Conservation (phyloP, 2,329 filamentous ascomycete species). For the Pestalotiopsis sp. region DNA sequence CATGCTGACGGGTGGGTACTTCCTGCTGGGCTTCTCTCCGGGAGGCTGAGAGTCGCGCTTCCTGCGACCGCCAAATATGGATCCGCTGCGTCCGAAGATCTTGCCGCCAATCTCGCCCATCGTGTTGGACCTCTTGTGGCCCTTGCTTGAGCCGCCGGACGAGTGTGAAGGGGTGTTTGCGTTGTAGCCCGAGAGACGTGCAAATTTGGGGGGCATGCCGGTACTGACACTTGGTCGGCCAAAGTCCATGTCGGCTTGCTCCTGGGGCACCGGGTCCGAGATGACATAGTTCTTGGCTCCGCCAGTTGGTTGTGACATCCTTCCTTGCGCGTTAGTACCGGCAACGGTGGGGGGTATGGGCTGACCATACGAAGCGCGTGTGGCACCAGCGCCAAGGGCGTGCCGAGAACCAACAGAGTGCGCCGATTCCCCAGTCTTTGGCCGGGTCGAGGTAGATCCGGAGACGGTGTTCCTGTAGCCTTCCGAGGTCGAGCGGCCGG, state of each 20-base stretch:
- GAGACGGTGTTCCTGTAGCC: constrained; percentile 54
- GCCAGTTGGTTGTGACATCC: constrained; percentile 79
- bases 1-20: constrained; percentile 93
- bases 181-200: constrained; percentile 60
- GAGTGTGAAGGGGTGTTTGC: constrained; percentile 45
- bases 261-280: constrained; percentile 65
- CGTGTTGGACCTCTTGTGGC: constrained; percentile 73
- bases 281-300: constrained; percentile 71
- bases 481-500: constrained; percentile 58
- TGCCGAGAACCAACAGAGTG: constrained; percentile 66
- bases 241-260: constrained; percentile 51
- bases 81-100: constrained; percentile 81
- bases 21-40: constrained; percentile 64
- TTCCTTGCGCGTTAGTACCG: constrained; percentile 85
- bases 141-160: constrained; percentile 41
- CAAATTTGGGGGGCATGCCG: constrained; percentile 57
- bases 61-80: constrained; percentile 69
- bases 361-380: constrained; percentile 80
- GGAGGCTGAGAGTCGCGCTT: constrained; percentile 33
- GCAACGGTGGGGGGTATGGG: constrained; percentile 86
- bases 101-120: constrained; percentile 83
- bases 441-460: constrained; percentile 48
- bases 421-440: constrained; percentile 82
- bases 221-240: constrained; percentile 61
- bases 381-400: constrained; percentile 48